Conservation (phyloP, 1,139 yeast species). For the Magnusiomyces ingens region DNA sequence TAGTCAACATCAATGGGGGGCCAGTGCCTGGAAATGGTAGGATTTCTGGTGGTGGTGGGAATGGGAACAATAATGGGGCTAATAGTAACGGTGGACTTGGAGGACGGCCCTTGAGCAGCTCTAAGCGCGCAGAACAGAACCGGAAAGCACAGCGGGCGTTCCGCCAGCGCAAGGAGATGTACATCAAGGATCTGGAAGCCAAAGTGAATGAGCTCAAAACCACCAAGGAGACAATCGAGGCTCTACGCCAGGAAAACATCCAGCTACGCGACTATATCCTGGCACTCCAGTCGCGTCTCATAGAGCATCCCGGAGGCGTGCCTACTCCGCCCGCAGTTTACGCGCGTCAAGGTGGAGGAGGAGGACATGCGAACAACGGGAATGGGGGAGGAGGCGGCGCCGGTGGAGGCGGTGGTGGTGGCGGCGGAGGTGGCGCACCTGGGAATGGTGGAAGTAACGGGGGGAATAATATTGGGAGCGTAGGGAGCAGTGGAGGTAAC, state of each 20-base stretch:
- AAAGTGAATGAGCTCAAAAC: constrained; percentile 56
- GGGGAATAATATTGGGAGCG: too few species aligned
- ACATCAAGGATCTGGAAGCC: constrained; percentile 67
- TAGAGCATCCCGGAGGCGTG: constrained; percentile 39
- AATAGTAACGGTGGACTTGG: too few species aligned
- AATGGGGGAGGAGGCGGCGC: not conserved
- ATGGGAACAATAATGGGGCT: too few species aligned
- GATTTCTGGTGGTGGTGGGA: too few species aligned
- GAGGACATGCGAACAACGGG: not conserved
- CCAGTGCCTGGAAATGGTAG: too few species aligned
- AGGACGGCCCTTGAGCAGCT: constrained; percentile 51
- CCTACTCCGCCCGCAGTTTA: constrained; percentile 42
- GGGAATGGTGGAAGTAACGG: too few species aligned
- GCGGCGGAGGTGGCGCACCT: too few species aligned
- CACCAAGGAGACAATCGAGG: constrained; percentile 55
- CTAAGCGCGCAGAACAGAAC: constrained; percentile 87
- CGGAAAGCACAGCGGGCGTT: constrained; percentile 84
- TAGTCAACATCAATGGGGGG: too few species aligned
- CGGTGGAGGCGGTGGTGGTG: not conserved
- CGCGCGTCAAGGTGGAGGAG: constrained; percentile 8
- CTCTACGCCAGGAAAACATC: constrained; percentile 57
- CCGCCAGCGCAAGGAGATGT: constrained; percentile 68
- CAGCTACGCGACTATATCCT: constrained; percentile 67
- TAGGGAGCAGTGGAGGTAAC: too few species aligned
- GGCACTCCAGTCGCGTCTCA: constrained; percentile 58